Conservation (phyloP, 2,329 filamentous ascomycete genomes). For the Celoporthe dispersa region DNA sequence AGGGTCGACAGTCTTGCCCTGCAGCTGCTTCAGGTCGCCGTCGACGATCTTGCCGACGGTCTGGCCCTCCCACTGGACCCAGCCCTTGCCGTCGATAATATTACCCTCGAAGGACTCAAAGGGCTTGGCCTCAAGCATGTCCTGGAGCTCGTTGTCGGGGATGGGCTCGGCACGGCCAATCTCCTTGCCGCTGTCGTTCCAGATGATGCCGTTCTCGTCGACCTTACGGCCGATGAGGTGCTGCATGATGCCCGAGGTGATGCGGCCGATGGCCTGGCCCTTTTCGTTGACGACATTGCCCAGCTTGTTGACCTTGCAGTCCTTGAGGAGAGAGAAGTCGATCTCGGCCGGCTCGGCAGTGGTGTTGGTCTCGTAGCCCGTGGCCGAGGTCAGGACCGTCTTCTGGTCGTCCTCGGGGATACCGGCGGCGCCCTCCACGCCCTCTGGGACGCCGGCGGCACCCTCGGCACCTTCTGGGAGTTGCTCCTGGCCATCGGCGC, state of each 20-base stretch:
- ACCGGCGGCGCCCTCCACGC: neutral
- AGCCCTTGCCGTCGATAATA: constrained; percentile 56
- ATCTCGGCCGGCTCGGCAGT: constrained; percentile 40
- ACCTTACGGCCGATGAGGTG: constrained; percentile 66
- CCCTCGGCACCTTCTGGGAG: constrained; percentile 16
- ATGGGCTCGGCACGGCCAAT: constrained; percentile 71
- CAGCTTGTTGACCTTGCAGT: constrained; percentile 61
- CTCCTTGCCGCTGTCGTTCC: constrained; percentile 70
- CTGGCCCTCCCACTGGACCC: constrained; percentile 54
- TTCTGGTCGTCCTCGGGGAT: constrained; percentile 26
- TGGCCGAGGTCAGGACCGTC: constrained; percentile 23
- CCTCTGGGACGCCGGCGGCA: constrained; percentile 13
- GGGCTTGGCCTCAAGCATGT: constrained; percentile 50
- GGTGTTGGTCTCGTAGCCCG: constrained; percentile 24
- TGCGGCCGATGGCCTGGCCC: constrained; percentile 61
- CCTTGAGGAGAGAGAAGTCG: constrained; percentile 56
- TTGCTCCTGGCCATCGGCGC: neutral
- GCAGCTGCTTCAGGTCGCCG: constrained; percentile 66
- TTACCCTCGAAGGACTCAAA: constrained; percentile 64
- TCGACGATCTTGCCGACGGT: constrained; percentile 66
- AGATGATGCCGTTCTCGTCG: constrained; percentile 71
- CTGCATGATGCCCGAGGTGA: constrained; percentile 66
- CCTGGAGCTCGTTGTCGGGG: constrained; percentile 57
- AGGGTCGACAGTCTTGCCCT: constrained; percentile 68
- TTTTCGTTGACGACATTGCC: constrained; percentile 61